Conservation (phyloP, 2,329 filamentous ascomycete species). For the Colletotrichum tabaci region DNA sequence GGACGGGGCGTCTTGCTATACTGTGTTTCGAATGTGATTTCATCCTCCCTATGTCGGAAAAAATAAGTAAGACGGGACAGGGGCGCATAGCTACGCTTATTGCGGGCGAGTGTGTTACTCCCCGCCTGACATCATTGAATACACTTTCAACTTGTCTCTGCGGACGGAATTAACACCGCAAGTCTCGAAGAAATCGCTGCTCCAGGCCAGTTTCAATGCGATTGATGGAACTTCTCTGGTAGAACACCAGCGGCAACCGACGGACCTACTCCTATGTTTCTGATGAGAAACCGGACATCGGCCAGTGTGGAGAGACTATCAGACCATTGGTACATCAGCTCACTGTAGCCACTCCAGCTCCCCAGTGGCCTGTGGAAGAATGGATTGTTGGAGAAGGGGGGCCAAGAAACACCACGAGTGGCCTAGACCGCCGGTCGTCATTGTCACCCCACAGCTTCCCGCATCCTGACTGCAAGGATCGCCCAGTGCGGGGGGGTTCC, state of each 20-base stretch:
- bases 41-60: too few species aligned
- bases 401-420: conserved; percentile 4
- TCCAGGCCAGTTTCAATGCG: not conserved
- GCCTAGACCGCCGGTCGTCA: conserved; percentile 27
- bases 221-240: not conserved
- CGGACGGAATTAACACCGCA: too few species aligned
- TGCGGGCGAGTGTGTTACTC: too few species aligned
- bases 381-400: not conserved
- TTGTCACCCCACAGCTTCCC: conserved; percentile 30
- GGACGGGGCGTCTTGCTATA: not conserved
- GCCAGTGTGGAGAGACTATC: not conserved
- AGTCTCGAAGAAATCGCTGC: too few species aligned
- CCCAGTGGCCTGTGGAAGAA: not conserved
- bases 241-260: not conserved
- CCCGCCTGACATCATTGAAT: too few species aligned
- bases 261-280: too few species aligned
- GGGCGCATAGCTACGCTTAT: too few species aligned
- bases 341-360: not conserved
- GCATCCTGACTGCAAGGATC: not conserved
- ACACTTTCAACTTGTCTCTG: too few species aligned
- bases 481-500: conserved; percentile 4
- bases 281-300: too few species aligned
- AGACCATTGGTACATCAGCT: conserved; percentile 11
- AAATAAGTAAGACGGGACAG: too few species aligned
- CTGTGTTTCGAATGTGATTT: too few species aligned